Percentiles rank a stretch among this genome's conserved stretches.
These are phyloP conservation scores for Boletus huronensis DNA, from an alignment of 768 basidiomycete species.

Conservation along the genomic window DNA sequence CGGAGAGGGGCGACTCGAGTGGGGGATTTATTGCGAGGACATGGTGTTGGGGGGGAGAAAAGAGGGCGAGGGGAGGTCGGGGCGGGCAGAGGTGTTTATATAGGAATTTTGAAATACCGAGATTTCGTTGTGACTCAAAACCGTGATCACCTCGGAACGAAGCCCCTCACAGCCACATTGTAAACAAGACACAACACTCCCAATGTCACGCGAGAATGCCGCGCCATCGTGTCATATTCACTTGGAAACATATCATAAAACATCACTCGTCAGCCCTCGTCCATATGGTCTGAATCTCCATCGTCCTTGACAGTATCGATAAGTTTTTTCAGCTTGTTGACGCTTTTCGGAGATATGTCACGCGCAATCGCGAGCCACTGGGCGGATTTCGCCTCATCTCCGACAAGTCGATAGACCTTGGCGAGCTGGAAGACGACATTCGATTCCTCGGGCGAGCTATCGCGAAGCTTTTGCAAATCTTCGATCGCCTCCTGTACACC, in stretches of 20 bases:
- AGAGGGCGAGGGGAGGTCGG: conserved; percentile 22
- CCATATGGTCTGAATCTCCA: conserved; percentile 61
- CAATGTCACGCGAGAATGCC: conserved; percentile 25
- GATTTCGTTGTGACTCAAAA: conserved; percentile 34
- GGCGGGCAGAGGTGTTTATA: conserved; percentile 40
- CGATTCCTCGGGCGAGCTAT: conserved; percentile 88
- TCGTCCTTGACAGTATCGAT: conserved; percentile 68
- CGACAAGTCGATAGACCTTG: conserved; percentile 80
- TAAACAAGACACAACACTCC: conserved; percentile 22
- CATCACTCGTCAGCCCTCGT: conserved; percentile 54
- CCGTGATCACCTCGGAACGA: conserved; percentile 28
- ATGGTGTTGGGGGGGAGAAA: conserved; percentile 34
- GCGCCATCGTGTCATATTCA: conserved; percentile 16
- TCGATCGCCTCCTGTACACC: conserved; percentile 65
- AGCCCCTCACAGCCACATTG: conserved; percentile 29
- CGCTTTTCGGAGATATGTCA: conserved; percentile 90
- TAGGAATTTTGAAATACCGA: conserved; percentile 35
- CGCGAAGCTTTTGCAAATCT: conserved; percentile 77
- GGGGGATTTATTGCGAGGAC: conserved; percentile 32
- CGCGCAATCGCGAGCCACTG: conserved; percentile 86
- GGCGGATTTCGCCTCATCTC: conserved; percentile 75
- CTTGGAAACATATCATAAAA: conserved; percentile 4
- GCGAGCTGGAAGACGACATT: conserved; percentile 97
- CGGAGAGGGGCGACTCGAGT: neutral
- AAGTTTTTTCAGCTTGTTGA: conserved; percentile 77